Conservation (phyloP, 192 early-diverging fungal genomes). For the Backusella westeae region DNA sequence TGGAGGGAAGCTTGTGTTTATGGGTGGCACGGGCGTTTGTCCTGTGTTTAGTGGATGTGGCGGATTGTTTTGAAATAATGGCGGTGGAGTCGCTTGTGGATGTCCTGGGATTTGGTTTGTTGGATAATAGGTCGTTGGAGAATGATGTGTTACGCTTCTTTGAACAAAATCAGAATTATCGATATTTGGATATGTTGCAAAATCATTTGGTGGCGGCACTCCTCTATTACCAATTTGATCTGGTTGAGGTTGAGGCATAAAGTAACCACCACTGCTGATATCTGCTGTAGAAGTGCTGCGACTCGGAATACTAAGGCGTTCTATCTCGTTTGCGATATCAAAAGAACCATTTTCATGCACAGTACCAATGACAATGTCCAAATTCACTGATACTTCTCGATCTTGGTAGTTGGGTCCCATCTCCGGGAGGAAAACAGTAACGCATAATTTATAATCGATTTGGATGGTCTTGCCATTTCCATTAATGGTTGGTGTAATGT, state of each 20-base stretch:
- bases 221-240: neutral
- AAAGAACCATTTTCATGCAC: neutral
- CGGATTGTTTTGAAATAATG: neutral
- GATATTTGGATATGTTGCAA: neutral
- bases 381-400: neutral
- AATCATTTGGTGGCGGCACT: neutral
- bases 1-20: neutral
- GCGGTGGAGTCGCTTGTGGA: neutral
- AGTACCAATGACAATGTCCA: neutral
- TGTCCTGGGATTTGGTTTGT: neutral
- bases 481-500: neutral
- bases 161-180: neutral
- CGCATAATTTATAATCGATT: neutral
- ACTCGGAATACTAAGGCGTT: neutral
- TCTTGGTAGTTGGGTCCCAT: neutral
- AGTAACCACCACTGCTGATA: neutral
- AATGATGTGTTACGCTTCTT: neutral
- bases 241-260: neutral
- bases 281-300: neutral
- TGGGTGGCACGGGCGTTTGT: neutral
- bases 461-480: neutral
- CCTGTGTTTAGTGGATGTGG: neutral
- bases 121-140: neutral
- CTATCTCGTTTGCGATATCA: neutral
- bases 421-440: neutral